Percentiles rank a stretch among this genome's conserved stretches.
These are phyloP conservation scores for Aspergillus novoparasiticus DNA, from an alignment of 2,329 filamentous ascomycete species.

Conservation along the genomic window DNA sequence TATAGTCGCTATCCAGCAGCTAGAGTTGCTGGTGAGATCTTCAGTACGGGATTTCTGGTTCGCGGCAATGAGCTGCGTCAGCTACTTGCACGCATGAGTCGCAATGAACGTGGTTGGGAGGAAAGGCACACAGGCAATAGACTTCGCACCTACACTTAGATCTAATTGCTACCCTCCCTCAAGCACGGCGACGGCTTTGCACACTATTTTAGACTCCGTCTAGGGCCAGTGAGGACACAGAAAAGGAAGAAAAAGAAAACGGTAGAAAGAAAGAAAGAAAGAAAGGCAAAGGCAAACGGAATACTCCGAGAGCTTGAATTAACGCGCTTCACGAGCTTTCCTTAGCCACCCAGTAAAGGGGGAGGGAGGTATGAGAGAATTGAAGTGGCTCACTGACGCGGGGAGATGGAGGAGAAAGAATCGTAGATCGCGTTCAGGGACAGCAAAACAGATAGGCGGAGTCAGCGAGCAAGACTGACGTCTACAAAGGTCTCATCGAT, in stretches of 20 bases:
- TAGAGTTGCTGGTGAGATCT: not conserved
- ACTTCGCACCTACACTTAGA: not conserved
- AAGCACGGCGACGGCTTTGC: not conserved
- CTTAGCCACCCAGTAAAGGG: slow-evolving; percentile 9
- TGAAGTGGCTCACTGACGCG: slow-evolving; percentile 10
- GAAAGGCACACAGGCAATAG: not conserved
- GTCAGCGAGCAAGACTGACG: slow-evolving; percentile 6
- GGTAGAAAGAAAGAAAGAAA: not conserved
- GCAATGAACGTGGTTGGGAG: not conserved
- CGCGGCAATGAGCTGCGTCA: not conserved
- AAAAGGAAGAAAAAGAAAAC: not conserved
- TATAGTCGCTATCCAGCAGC: not conserved
- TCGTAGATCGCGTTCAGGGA: slow-evolving; percentile 5
- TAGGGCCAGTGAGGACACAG: not conserved
- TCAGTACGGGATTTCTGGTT: not conserved
- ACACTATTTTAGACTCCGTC: not conserved
- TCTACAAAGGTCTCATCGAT: slow-evolving; percentile 12
- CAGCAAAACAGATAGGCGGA: slow-evolving; percentile 6
- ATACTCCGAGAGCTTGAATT: not conserved
- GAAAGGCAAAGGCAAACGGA: not conserved
- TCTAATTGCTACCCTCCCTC: not conserved
- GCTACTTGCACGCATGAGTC: not conserved
- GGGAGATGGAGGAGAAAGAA: not conserved
- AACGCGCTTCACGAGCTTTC: slow-evolving; percentile 9
- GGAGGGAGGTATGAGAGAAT: not conserved